Evolutionary conservation across 768 basidiomycete genomes (phyloP), one percentile per base, ranked within the genome.

Genomic region (Rhizopogon vesiculosus): DNA sequence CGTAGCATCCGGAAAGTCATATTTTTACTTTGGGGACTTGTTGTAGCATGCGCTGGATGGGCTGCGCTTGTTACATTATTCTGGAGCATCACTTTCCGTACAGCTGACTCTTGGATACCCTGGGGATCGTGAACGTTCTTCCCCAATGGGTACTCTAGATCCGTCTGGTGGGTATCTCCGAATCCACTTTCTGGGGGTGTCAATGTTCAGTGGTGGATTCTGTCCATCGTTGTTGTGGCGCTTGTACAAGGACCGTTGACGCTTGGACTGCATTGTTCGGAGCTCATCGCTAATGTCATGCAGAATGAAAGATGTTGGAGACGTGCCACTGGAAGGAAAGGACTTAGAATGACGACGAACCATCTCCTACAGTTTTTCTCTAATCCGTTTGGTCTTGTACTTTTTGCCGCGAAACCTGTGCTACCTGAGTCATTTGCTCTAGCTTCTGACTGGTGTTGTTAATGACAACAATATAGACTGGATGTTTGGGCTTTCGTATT

Each of bases 401-500:
- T 66, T 48, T 56, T 69, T 2, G 3, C 46, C 16, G 54, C 57
- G 22, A 69, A 69, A 29, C 66, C 68, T 7, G 13, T 68, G 15
- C 35, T 69, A 13, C 68, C 66, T 69, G 42, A 59, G 67, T 61
- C 12, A 19, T 48, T 22, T 31, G 13, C 13, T 9, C 31, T 33
- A 3, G 1, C n/a, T 7, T 31, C 28, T 35, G 9, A n/a, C 22
- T 10, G 12, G 16, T 38, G 19, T 41, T 22, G 13, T 29, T 48
- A 25, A 25, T 7, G 38, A 31, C 54, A n/a, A 55, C 42, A 13
- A 33, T 19, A 8, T 45, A 69, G 68, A 69, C 45, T 67, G 67
- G 69, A 67, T 71, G 68, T 64, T 71, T 39, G 67, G 66, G 8
- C 62, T 69, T 29, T 62, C 66, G 5, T 60, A 71, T 35, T 57